Evolutionary conservation across 441 rosid genomes (phyloP).

Genomic region (Mallotus japonicus): DNA sequence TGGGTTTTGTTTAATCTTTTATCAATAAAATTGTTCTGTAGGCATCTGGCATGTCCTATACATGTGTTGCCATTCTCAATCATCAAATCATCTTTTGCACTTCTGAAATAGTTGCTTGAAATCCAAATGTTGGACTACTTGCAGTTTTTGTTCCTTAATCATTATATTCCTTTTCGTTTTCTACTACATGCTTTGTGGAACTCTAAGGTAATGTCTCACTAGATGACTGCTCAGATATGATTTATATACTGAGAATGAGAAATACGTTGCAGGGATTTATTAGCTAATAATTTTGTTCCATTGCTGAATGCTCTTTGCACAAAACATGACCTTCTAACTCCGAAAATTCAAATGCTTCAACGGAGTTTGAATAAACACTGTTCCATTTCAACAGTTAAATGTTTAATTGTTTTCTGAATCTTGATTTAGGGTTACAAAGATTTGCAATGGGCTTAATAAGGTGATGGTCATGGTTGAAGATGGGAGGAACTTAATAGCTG

Average conservation of each 20-base stretch:
- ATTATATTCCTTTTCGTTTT: too few species aligned
- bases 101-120: not conserved
- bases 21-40: not conserved
- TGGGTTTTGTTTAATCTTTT: too few species aligned
- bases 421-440: constrained; percentile 55
- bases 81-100: not conserved
- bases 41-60: not conserved
- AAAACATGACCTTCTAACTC: not conserved
- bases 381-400: not conserved
- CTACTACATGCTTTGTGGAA: not conserved
- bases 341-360: not conserved
- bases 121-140: too few species aligned
- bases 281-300: not conserved
- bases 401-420: constrained; percentile 17
- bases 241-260: too few species aligned
- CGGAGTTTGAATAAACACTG: not conserved
- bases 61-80: too few species aligned
- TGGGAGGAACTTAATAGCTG: constrained; percentile 58
- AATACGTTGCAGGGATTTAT: not conserved
- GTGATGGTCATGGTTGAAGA: constrained; percentile 59
- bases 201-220: not conserved
- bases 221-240: not conserved
- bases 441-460: constrained; percentile 46
- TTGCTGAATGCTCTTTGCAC: not conserved
- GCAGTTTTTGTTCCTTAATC: too few species aligned